Conservation (phyloP, 805 yeast genomes). For the Barnettozyma sucrosica region DNA sequence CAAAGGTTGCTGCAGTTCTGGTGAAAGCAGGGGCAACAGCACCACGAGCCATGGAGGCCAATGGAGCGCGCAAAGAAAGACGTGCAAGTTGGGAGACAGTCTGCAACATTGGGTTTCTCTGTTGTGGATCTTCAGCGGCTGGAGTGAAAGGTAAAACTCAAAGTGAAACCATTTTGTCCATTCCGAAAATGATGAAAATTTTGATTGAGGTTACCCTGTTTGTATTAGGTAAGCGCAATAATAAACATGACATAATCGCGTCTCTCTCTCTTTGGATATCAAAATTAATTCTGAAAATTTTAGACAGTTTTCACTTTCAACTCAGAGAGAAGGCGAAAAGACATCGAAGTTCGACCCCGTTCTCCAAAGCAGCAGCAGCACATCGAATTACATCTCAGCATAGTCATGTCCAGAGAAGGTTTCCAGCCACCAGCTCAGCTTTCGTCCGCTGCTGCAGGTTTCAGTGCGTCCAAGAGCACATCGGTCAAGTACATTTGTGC, state of each 20-base stretch:
- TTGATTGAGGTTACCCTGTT: background rate
- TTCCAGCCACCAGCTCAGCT: constrained; percentile 76
- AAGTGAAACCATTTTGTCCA: background rate
- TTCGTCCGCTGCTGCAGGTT: constrained; percentile 84
- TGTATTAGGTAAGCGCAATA: background rate
- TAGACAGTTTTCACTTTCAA: background rate
- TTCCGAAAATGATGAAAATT: background rate
- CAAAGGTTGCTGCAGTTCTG: constrained; percentile 64
- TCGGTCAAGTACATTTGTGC: constrained; percentile 95
- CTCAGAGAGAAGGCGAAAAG: background rate
- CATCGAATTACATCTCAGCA: background rate
- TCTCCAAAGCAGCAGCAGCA: background rate
- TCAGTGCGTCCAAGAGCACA: constrained; percentile 59
- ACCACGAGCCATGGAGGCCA: constrained; percentile 1
- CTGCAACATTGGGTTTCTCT: constrained; percentile 1
- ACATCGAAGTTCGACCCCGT: background rate
- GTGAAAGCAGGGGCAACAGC: constrained; percentile 16
- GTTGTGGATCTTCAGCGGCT: background rate
- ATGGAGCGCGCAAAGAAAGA: constrained; percentile 15
- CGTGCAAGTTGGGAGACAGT: constrained; percentile 9
- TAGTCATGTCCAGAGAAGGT: constrained; percentile 65
- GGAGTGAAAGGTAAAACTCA: background rate
- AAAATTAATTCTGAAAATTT: too few species aligned
- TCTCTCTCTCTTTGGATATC: too few species aligned
- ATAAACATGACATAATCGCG: too few species aligned